Conservation (phyloP, 345 rosid species). For the Sonneratia alba region DNA sequence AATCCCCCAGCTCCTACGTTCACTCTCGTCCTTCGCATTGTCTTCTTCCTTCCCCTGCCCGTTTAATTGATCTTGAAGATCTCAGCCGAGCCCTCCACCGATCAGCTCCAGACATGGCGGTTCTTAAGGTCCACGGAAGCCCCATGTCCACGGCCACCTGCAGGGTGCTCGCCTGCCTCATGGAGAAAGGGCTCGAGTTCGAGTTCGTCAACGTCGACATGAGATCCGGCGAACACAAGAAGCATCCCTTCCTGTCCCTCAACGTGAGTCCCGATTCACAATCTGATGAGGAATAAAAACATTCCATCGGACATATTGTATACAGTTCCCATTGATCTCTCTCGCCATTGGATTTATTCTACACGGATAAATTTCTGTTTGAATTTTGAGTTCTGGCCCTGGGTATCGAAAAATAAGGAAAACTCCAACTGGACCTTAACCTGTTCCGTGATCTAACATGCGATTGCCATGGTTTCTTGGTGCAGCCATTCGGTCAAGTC, state of each 20-base stretch:
- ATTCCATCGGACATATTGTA: too few relatives aligned
- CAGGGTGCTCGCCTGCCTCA: slow-evolving; percentile 17
- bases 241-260: slow-evolving; percentile 15
- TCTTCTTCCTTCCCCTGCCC: neutral
- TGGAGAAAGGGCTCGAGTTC: slow-evolving; percentile 24
- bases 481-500: slow-evolving; percentile 80
- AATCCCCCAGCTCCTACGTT: neutral
- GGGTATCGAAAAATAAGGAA: too few relatives aligned
- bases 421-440: too few relatives aligned
- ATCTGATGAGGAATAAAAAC: too few relatives aligned
- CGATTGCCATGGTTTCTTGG: slow-evolving; percentile 5
- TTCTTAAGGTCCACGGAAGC: slow-evolving; percentile 17
- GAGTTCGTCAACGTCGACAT: slow-evolving; percentile 18
- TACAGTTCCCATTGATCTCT: too few relatives aligned
- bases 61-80: neutral
- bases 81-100: too few relatives aligned
- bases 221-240: slow-evolving; percentile 20
- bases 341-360: too few relatives aligned
- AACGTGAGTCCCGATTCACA: neutral
- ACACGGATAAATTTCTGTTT: too few relatives aligned
- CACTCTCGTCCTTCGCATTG: neutral
- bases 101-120: neutral
- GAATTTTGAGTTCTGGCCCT: too few relatives aligned
- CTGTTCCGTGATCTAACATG: neutral
- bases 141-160: neutral